Evolutionary conservation across 306 rosid species (phyloP), one percentile per base, ranked within the genome.

Genomic region (Malus sylvestris): DNA sequence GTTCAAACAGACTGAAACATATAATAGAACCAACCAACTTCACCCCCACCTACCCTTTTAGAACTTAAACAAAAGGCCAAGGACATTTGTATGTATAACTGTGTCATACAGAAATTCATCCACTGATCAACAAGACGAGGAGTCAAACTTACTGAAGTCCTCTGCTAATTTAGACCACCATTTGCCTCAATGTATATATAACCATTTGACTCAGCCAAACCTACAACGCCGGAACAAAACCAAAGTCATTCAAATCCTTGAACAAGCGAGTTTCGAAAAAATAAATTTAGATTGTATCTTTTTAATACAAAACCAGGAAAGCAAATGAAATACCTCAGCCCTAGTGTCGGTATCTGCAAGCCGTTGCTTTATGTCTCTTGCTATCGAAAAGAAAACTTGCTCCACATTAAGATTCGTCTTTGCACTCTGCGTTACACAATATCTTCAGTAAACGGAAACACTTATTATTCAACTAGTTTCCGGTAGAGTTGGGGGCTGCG

Each of bases 401-500:
- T 93, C 97, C 84, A 91, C 98, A 51, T 93, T 93, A 81, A 88
- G 90, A 88, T 91, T 93, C 46, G 97, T 91, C 86, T 91, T 93
- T 73, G 98, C 97, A 79, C 98, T 93, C 97, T 93, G 93, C 84
- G 73, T 40, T 25, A 61, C 15, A 29, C n/a, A 76, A 69, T 16
- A 30, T 15, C 29, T 27, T 88, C 70, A 82, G 77, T 72, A 59
- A 14, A 27, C 10, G 5, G 33, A 67, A 42, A 63, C 58, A 55
- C 6, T 38, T 33, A 4, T 38, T 29, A 4, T 44, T 68, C 66
- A 66, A 68, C 73, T 61, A 82, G 66, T 64, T 71, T 62, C 71
- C 29, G 65, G 66, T 23, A 23, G 25, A 23, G 25, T 23, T 23
- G 25, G 25, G 25, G 25, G 25, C 25, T 23, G 25, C 25, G 25